These are phyloP conservation scores for Trebouxia sp. DNA, from an alignment of 139 green algal species.

Conservation along the genomic window DNA sequence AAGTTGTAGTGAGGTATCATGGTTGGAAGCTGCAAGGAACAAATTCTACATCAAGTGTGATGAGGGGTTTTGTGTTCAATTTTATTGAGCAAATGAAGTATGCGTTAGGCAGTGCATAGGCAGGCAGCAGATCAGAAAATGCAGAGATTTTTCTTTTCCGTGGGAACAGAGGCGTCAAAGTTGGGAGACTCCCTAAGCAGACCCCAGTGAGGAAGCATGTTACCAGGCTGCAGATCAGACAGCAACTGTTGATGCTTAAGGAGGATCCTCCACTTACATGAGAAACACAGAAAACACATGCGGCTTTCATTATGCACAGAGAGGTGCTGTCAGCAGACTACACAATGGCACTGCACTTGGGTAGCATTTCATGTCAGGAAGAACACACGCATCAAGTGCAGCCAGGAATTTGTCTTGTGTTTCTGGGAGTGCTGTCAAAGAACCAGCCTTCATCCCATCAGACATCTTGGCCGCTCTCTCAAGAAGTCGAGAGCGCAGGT, in stretches of 20 bases:
- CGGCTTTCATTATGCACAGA: neutral
- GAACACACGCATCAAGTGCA: neutral
- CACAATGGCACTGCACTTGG: neutral
- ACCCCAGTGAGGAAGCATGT: neutral
- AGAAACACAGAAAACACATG: neutral
- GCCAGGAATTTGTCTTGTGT: neutral
- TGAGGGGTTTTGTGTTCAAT: neutral
- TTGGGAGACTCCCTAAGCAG: neutral
- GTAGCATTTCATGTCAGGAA: neutral
- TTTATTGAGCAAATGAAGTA: neutral
- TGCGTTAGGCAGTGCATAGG: neutral
- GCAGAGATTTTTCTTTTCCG: neutral
- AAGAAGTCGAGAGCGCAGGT: neutral
- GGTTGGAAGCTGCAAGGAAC: slow-evolving; percentile 16
- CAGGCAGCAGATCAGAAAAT: neutral
- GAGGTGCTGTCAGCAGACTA: neutral
- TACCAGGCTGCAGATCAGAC: too few species aligned
- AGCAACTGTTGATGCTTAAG: too few species aligned
- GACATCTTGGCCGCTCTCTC: neutral
- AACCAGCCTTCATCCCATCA: neutral
- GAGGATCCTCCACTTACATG: too few species aligned
- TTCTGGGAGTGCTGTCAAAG: neutral
- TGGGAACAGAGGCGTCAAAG: neutral
- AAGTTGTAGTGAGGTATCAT: slow-evolving; percentile 72
- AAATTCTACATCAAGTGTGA: neutral